Percentiles rank a stretch among this genome's conserved stretches.
Conservation (phyloP, 2,329 filamentous ascomycete genomes). For the Nemania sp. region DNA sequence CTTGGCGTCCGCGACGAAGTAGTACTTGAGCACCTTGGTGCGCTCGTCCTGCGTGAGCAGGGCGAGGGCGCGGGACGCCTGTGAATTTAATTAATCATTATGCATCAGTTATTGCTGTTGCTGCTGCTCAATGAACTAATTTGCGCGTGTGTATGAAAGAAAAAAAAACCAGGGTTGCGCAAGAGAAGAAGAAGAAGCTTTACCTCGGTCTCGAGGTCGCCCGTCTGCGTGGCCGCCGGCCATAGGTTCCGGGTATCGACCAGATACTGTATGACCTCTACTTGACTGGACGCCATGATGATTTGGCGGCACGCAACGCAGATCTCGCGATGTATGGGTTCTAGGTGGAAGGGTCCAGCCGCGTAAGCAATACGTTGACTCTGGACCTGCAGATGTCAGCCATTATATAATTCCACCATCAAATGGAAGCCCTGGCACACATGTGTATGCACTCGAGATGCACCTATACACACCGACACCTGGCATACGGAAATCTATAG, state of each 20-base stretch:
- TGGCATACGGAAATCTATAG: conserved; percentile 2
- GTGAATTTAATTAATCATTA: not conserved
- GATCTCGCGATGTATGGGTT: conserved; percentile 2
- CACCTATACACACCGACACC: conserved; percentile 10
- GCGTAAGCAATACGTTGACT: conserved; percentile 3
- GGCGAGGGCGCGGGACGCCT: conserved; percentile 59
- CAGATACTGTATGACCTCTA: conserved; percentile 60
- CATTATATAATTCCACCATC: conserved; percentile 17
- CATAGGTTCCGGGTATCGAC: conserved; percentile 63
- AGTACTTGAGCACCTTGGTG: conserved; percentile 60
- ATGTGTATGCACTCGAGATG: conserved; percentile 10
- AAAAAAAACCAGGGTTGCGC: no score
- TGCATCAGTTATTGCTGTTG: no score
- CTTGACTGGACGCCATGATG: conserved; percentile 36
- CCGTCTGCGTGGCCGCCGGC: conserved; percentile 54
- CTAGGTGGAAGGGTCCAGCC: not conserved
- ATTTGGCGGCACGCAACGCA: not conserved
- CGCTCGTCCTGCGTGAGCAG: conserved; percentile 60
- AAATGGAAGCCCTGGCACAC: no score
- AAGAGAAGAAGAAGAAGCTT: conserved; percentile 1
- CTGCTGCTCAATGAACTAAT: no score
- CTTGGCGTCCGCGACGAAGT: conserved; percentile 72
- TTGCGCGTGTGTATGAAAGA: not conserved
- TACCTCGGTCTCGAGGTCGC: conserved; percentile 52
- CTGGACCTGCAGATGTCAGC: conserved; percentile 13